A percentile compares a stretch with the other conserved stretches of the same genome.
phyloP scores from a whole-genome alignment of 2,329 filamentous ascomycete genomes.

The Eutypa lata region DNA sequence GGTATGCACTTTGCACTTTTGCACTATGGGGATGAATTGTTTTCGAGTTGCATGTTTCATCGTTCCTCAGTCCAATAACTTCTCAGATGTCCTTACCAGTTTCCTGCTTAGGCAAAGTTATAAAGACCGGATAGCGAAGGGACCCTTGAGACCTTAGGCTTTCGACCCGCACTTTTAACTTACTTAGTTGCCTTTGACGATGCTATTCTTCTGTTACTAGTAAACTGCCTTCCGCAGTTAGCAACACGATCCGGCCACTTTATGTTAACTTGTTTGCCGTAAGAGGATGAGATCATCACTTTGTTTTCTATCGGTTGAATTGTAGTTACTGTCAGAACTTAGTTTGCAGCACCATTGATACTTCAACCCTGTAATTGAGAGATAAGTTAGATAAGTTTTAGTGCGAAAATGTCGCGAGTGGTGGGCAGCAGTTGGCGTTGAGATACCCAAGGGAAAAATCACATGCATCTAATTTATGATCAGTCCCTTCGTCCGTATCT shows the following conservation, averaged over 20 bases:
- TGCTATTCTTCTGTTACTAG: not conserved
- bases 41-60: no score
- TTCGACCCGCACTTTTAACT: no score
- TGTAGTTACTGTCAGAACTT: not conserved
- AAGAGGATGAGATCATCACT: not conserved
- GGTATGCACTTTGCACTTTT: no score
- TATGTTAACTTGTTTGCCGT: not conserved
- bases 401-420: not conserved
- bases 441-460: not conserved
- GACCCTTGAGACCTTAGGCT: no score
- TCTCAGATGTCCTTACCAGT: no score
- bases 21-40: no score
- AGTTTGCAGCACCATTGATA: not conserved
- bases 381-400: not conserved
- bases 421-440: not conserved
- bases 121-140: no score
- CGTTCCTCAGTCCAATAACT: no score
- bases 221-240: not conserved
- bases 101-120: no score
- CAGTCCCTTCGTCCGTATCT: no score
- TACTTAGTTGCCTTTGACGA: not conserved
- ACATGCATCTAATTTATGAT: not conserved
- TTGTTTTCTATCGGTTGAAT: not conserved
- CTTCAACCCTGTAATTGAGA: not conserved
- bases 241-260: not conserved